Percentiles rank a stretch among this genome's conserved stretches.
phyloP scores from a whole-genome alignment of 2,329 filamentous ascomycete genomes.

The Pestalotiopsis sp. region DNA sequence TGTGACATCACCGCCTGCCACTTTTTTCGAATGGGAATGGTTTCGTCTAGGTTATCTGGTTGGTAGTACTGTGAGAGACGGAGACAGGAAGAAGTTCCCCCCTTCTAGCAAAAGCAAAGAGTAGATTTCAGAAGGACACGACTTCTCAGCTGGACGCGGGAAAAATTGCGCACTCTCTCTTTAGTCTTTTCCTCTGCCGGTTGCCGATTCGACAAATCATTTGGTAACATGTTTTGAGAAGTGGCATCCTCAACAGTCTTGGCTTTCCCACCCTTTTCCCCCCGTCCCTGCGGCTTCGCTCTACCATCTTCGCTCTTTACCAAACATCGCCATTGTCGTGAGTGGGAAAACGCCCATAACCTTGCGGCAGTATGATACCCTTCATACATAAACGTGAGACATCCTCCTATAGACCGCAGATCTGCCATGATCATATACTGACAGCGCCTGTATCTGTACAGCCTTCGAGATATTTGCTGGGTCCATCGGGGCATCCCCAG shows the following conservation, averaged over 20 bases:
- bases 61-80: too few relatives aligned
- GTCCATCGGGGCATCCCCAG: slow-evolving; percentile 36
- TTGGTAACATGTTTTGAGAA: not conserved
- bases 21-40: not conserved
- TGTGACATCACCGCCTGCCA: not conserved
- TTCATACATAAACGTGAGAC: slow-evolving; percentile 17
- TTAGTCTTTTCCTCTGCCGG: not conserved
- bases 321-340: not conserved
- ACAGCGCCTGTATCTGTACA: slow-evolving; percentile 17
- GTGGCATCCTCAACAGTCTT: not conserved
- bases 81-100: too few relatives aligned
- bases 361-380: slow-evolving; percentile 15
- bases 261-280: not conserved
- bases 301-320: not conserved
- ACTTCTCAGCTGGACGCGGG: not conserved
- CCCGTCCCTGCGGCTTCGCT: not conserved
- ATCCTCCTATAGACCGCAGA: not conserved
- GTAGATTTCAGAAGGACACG: too few relatives aligned
- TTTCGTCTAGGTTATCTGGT: too few relatives aligned
- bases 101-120: too few relatives aligned
- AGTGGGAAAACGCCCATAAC: not conserved
- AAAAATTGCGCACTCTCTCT: not conserved
- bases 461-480: slow-evolving; percentile 37
- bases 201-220: not conserved
- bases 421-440: not conserved